A percentile compares a stretch with the other conserved stretches of the same genome.
These are phyloP conservation scores for Fusarium papillatum DNA, from an alignment of 2,329 filamentous ascomycete species.

Conservation along the genomic window DNA sequence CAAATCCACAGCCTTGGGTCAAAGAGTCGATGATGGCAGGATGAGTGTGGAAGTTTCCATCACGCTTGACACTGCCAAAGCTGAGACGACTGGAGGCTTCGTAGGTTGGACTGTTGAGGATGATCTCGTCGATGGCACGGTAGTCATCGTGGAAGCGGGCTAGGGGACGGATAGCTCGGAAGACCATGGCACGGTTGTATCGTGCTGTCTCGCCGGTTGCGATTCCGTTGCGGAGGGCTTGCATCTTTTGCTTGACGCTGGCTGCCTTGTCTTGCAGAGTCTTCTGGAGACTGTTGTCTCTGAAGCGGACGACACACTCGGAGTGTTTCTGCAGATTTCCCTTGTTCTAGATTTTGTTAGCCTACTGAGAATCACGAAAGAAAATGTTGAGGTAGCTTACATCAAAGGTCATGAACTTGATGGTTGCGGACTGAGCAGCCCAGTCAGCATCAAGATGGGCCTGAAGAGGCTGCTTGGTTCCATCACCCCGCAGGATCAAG, in stretches of 20 bases:
- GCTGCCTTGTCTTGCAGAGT: neutral
- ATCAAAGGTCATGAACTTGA: slow-evolving; percentile 39
- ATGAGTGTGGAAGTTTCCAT: slow-evolving; percentile 34
- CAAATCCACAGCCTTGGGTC: slow-evolving; percentile 38
- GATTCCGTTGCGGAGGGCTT: slow-evolving; percentile 28
- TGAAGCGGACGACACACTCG: slow-evolving; percentile 25
- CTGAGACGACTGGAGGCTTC: slow-evolving; percentile 33
- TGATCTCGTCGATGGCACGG: slow-evolving; percentile 36
- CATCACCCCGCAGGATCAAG: slow-evolving; percentile 22
- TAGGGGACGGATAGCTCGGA: slow-evolving; percentile 36
- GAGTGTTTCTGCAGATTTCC: slow-evolving; percentile 28
- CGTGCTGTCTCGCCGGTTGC: slow-evolving; percentile 23
- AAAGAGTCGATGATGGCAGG: slow-evolving; percentile 38
- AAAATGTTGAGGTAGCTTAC: fast-evolving
- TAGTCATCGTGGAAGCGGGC: slow-evolving; percentile 40
- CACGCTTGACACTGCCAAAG: slow-evolving; percentile 32
- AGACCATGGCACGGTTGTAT: slow-evolving; percentile 40
- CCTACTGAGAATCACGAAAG: fast-evolving
- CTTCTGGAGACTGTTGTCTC: slow-evolving; percentile 21
- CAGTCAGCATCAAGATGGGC: slow-evolving; percentile 37
- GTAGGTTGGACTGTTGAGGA: slow-evolving; percentile 33
- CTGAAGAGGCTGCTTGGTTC: slow-evolving; percentile 20
- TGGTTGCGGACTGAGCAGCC: neutral
- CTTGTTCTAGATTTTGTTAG: slow-evolving; percentile 3
- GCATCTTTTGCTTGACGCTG: slow-evolving; percentile 25